Conservation (phyloP, 2,329 filamentous ascomycete genomes). For the Botrytis squamosa region DNA sequence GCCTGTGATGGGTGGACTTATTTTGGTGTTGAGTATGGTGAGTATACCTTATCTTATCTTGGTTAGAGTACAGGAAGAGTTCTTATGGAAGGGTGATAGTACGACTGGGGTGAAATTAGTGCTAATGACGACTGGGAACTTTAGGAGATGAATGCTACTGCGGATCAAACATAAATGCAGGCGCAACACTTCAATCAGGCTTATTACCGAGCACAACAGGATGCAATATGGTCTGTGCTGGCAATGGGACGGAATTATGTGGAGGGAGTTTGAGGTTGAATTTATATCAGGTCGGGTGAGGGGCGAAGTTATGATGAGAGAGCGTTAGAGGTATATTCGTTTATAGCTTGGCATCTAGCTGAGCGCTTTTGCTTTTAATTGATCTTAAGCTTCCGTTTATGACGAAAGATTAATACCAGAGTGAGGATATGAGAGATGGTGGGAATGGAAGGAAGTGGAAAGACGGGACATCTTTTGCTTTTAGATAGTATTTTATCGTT, state of each 20-base stretch:
- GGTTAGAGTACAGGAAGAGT: background rate
- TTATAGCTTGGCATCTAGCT: accelerated
- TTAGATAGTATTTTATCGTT: background rate
- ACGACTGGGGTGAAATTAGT: background rate
- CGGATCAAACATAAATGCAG: background rate
- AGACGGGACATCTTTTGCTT: background rate
- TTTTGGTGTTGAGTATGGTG: conserved; percentile 43
- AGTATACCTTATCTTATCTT: background rate
- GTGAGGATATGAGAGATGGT: background rate
- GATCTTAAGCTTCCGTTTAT: background rate
- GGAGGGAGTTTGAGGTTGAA: conserved; percentile 7
- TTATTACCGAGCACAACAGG: background rate
- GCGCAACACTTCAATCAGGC: background rate
- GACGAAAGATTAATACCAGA: too few relatives aligned
- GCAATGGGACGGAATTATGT: background rate
- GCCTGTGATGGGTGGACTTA: conserved; percentile 38
- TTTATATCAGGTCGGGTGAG: conserved; percentile 5
- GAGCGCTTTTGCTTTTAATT: background rate
- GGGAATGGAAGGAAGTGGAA: background rate
- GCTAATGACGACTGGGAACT: background rate
- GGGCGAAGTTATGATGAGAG: too few relatives aligned
- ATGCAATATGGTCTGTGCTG: background rate
- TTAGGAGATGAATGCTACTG: conserved; percentile 3
- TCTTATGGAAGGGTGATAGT: background rate
- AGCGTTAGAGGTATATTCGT: background rate